These are phyloP conservation scores for Psophocarpus tetragonolobus DNA, from an alignment of 306 rosid genomes.

Conservation along the genomic window DNA sequence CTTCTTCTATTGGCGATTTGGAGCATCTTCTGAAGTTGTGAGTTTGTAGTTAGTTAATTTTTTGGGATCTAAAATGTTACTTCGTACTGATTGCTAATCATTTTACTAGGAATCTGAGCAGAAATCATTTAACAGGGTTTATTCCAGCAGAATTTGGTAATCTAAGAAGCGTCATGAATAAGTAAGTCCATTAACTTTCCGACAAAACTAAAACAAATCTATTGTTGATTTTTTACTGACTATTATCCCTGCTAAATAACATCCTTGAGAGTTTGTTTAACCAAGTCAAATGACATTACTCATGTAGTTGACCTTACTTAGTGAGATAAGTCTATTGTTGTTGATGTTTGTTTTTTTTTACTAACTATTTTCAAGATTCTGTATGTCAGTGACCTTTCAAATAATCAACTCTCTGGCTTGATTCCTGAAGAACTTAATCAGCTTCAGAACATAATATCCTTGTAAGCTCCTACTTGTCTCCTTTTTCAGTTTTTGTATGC, in stretches of 20 bases:
- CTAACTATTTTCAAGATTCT: slow-evolving; percentile 21
- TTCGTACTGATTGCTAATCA: slow-evolving; percentile 33
- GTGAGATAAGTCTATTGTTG: neutral
- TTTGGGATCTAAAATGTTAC: neutral
- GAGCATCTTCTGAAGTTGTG: slow-evolving; percentile 98
- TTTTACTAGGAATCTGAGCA: slow-evolving; percentile 77
- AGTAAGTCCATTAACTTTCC: slow-evolving; percentile 50
- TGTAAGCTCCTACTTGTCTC: slow-evolving; percentile 52
- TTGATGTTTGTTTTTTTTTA: neutral
- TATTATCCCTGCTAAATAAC: neutral
- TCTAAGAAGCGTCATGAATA: slow-evolving; percentile 88
- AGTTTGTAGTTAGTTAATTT: slow-evolving; percentile 37
- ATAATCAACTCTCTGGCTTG: slow-evolving; percentile 70
- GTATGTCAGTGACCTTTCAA: slow-evolving; percentile 82
- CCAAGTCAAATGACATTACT: neutral
- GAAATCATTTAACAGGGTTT: slow-evolving; percentile 68
- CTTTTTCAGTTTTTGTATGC: slow-evolving; percentile 42
- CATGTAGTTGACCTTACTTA: neutral
- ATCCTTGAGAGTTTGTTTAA: neutral
- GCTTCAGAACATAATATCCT: slow-evolving; percentile 77
- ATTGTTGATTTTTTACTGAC: neutral
- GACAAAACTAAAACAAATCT: neutral
- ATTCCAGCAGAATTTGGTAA: slow-evolving; percentile 97
- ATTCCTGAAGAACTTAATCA: slow-evolving; percentile 91
- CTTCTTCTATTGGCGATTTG: slow-evolving; percentile 96